Conservation (phyloP, 2,329 filamentous ascomycete species). For the Trichoderma sp. region DNA sequence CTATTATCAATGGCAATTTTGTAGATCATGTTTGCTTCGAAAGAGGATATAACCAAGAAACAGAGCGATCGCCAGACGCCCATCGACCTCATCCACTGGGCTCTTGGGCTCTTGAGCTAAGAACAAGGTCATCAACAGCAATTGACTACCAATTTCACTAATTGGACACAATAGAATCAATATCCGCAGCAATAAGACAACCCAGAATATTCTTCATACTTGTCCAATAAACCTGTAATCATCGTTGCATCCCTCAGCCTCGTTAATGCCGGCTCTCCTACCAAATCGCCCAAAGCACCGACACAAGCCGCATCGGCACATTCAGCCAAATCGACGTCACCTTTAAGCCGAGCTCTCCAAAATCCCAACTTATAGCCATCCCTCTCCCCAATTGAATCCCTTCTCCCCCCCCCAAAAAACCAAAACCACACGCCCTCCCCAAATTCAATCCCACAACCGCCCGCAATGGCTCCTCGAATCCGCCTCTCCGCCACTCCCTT, state of each 20-base stretch:
- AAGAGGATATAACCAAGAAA: background rate
- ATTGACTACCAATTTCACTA: background rate
- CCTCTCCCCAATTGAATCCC: background rate
- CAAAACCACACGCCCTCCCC: background rate
- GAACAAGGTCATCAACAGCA: background rate
- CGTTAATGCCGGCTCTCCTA: conserved; percentile 2
- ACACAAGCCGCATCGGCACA: conserved; percentile 23
- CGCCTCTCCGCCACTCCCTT: conserved; percentile 29
- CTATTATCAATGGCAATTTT: background rate
- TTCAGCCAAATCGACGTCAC: conserved; percentile 16
- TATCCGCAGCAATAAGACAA: background rate
- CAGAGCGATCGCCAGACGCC: background rate
- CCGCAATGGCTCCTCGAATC: conserved; percentile 40
- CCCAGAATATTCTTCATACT: background rate
- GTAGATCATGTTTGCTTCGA: background rate
- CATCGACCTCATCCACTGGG: background rate
- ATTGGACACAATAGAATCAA: background rate
- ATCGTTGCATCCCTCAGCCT: background rate
- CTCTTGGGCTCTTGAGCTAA: background rate
- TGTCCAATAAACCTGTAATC: background rate
- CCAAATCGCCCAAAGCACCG: conserved; percentile 3
- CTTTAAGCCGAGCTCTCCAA: conserved; percentile 16
- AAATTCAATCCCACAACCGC: background rate
- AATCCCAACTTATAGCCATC: background rate
- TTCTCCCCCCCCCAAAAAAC: background rate